Evolutionary conservation across 2,329 filamentous ascomycete genomes (phyloP).

Genomic region (Colletotrichum euphorbiae): DNA sequence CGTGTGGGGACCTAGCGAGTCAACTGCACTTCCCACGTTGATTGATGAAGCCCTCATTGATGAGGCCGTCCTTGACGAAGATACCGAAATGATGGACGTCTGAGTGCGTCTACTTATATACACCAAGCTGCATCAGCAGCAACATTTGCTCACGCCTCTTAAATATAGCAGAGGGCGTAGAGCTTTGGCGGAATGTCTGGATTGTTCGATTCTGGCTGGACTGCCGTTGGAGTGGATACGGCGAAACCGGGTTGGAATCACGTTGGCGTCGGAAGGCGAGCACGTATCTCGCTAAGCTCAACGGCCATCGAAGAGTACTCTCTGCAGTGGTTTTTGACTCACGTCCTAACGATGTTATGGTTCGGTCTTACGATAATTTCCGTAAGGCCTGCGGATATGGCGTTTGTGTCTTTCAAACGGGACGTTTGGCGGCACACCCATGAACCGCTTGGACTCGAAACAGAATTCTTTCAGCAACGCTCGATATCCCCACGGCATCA

Average conservation of each 20-base stretch:
- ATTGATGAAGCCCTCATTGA: slow-evolving; percentile 45
- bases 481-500: slow-evolving; percentile 27
- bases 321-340: slow-evolving; percentile 23
- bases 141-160: slow-evolving; percentile 47
- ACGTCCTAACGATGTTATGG: slow-evolving; percentile 41
- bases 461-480: slow-evolving; percentile 10
- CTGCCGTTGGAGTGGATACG: slow-evolving; percentile 35
- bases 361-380: slow-evolving; percentile 25
- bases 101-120: slow-evolving; percentile 48
- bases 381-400: slow-evolving; percentile 26
- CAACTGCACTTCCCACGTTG: slow-evolving; percentile 52
- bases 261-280: slow-evolving; percentile 31
- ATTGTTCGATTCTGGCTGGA: slow-evolving; percentile 43
- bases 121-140: slow-evolving; percentile 10
- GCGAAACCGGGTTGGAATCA: slow-evolving; percentile 34
- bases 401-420: slow-evolving; percentile 16
- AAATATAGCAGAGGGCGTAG: slow-evolving; percentile 45
- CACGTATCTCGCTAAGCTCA: slow-evolving; percentile 18
- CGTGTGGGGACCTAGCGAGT: slow-evolving; percentile 86
- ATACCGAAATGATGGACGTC: slow-evolving; percentile 71
- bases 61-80: slow-evolving; percentile 47
- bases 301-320: slow-evolving; percentile 6
- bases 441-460: slow-evolving; percentile 12
- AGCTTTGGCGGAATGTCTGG: slow-evolving; percentile 40
- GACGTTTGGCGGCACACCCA: not conserved